These are phyloP conservation scores for Hypholoma sublateritium DNA, from an alignment of 768 basidiomycete species.

Conservation along the genomic window DNA sequence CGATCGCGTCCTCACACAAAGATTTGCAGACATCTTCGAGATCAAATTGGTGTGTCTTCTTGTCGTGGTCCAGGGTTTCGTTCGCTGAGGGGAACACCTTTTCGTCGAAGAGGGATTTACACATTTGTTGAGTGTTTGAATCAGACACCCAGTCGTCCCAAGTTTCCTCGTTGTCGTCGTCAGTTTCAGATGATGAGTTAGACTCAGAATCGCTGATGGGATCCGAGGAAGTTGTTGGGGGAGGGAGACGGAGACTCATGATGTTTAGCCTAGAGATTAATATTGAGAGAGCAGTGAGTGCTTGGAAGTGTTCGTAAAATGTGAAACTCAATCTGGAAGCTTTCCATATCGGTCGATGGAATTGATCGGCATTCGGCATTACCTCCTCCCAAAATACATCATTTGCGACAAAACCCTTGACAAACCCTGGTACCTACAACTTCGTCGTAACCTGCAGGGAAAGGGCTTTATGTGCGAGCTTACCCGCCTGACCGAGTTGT, in stretches of 20 bases:
- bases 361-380: not conserved
- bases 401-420: no score
- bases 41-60: slow-evolving; percentile 58
- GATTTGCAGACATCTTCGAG: slow-evolving; percentile 47
- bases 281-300: slow-evolving; percentile 1
- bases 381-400: not conserved
- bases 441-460: no score
- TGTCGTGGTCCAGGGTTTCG: slow-evolving; percentile 65
- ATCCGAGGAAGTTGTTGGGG: slow-evolving; percentile 24
- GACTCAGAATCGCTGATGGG: slow-evolving; percentile 24
- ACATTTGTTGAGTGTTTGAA: slow-evolving; percentile 49
- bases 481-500: not conserved
- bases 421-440: no score
- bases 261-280: slow-evolving; percentile 1
- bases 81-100: slow-evolving; percentile 55
- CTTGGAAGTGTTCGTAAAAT: slow-evolving; percentile 9
- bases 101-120: slow-evolving; percentile 77
- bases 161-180: slow-evolving; percentile 54
- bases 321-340: slow-evolving; percentile 19
- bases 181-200: slow-evolving; percentile 29
- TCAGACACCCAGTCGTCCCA: slow-evolving; percentile 86
- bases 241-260: slow-evolving; percentile 42
- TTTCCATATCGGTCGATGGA: not conserved
- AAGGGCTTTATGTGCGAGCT: no score
- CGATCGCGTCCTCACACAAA: slow-evolving; percentile 47